Evolutionary conservation across 148 eudicot genomes (phyloP).

Genomic region (Spergularia marina): DNA sequence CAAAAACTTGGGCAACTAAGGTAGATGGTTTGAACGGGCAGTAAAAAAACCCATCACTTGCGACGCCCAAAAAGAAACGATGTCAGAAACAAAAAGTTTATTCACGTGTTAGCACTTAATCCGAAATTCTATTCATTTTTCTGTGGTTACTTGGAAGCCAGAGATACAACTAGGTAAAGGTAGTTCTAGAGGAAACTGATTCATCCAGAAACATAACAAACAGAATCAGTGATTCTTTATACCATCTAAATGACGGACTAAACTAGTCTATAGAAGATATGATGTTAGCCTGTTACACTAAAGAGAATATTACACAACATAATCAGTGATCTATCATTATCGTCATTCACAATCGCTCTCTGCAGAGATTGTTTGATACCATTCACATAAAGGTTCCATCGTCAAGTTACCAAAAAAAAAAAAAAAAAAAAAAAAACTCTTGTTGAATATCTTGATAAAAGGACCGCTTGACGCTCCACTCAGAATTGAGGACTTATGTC

Average conservation of each 20-base stretch:
- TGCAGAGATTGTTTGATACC: no score
- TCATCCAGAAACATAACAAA: background rate
- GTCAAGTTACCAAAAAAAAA: no score
- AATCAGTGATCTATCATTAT: no score
- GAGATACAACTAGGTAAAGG: no score
- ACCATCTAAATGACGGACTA: no score
- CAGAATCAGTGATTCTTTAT: background rate
- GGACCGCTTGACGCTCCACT: background rate
- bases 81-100: no score
- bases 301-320: background rate
- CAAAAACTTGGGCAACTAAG: background rate
- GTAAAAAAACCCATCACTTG: no score
- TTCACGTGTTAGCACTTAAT: background rate
- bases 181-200: background rate
- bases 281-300: background rate
- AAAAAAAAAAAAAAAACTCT: background rate
- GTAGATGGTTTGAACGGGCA: no score
- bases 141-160: background rate
- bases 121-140: background rate
- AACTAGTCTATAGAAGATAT: background rate
- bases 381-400: no score
- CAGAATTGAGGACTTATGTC: background rate
- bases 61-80: background rate
- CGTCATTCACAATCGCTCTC: background rate
- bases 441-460: background rate